Conservation (phyloP, 1,284 basidiomycete genomes). For the Prillingera fragicola region DNA sequence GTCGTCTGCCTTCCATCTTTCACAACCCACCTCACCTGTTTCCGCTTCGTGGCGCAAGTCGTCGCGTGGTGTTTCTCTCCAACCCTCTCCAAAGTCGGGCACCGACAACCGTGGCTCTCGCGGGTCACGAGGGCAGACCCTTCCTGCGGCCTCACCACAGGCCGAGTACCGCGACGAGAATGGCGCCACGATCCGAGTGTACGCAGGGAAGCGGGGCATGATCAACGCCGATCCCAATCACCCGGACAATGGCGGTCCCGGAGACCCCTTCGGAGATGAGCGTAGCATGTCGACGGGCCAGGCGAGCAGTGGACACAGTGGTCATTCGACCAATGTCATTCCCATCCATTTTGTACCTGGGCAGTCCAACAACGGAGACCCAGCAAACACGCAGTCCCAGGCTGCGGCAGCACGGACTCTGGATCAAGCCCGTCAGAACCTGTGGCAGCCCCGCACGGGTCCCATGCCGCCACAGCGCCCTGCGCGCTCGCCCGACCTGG, state of each 20-base stretch:
- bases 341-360: constrained; percentile 48
- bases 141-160: constrained; percentile 29
- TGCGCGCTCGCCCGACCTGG: constrained; percentile 45
- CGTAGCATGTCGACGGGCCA: constrained; percentile 37
- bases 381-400: constrained; percentile 3
- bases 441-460: constrained; percentile 24
- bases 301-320: constrained; percentile 26
- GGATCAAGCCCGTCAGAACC: constrained; percentile 41
- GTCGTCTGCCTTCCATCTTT: constrained; percentile 42
- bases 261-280: constrained; percentile 44
- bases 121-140: no score
- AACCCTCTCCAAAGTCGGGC: constrained; percentile 6
- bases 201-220: constrained; percentile 28
- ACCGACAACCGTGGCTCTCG: background rate
- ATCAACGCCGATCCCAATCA: constrained; percentile 42
- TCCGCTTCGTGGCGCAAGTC: constrained; percentile 23
- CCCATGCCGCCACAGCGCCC: constrained; percentile 36
- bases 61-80: constrained; percentile 1
- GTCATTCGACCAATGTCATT: constrained; percentile 43
- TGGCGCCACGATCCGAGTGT: constrained; percentile 32
- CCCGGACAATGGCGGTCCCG: constrained; percentile 22
- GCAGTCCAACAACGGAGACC: constrained; percentile 22
- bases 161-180: constrained; percentile 38
- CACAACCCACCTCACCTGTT: constrained; percentile 27
- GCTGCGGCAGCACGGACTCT: constrained; percentile 33